Evolutionary conservation across 176 grass and related monocot genomes (phyloP).

Genomic region (Calamus simplicifolius): DNA sequence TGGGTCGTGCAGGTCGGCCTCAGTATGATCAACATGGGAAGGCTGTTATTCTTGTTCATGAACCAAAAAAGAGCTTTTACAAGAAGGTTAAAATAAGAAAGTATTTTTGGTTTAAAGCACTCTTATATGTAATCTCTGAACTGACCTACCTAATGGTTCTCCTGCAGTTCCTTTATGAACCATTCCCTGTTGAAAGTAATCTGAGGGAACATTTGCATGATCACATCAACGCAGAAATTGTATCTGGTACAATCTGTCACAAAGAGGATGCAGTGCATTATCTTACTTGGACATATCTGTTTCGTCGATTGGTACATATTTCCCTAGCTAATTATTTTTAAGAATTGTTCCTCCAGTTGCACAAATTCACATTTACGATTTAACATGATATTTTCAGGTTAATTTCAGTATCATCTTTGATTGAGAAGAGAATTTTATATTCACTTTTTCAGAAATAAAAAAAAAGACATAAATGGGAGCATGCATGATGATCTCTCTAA

Average conservation of each 20-base stretch:
- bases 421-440: no score
- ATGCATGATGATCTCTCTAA: no score
- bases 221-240: constrained; percentile 98
- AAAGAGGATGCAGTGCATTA: constrained; percentile 97
- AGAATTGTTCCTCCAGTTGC: no score
- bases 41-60: constrained; percentile 99
- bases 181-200: constrained; percentile 96
- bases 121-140: constrained; percentile 19
- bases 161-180: constrained; percentile 88
- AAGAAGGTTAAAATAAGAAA: constrained; percentile 64
- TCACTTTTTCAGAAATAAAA: no score
- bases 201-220: constrained; percentile 89
- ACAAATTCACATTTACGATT: no score
- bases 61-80: constrained; percentile 99
- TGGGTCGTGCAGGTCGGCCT: constrained; percentile 92
- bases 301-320: constrained; percentile 77
- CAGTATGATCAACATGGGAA: constrained; percentile 98
- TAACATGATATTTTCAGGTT: no score
- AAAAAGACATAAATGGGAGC: no score
- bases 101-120: constrained; percentile 14
- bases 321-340: background rate
- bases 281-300: constrained; percentile 96
- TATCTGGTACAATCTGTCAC: constrained; percentile 83
- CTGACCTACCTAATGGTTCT: constrained; percentile 22
- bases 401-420: no score